Percentiles rank a stretch among this genome's conserved stretches.
These are phyloP conservation scores for Coemansia sp. DNA, from an alignment of 192 early-diverging fungal genomes.

Conservation along the genomic window DNA sequence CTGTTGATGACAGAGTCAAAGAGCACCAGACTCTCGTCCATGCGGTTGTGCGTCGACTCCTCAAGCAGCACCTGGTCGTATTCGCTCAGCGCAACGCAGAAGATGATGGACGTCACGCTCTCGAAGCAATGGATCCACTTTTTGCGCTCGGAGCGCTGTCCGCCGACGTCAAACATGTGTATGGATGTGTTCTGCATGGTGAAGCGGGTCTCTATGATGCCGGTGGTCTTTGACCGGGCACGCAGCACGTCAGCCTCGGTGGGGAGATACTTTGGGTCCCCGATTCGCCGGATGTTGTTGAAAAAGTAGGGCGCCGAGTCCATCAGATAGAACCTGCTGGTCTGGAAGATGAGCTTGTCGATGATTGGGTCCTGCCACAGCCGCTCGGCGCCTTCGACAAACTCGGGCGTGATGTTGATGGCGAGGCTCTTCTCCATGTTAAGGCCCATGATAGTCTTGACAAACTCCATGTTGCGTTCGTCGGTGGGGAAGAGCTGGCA, in stretches of 20 bases:
- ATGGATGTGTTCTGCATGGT: constrained; percentile 87
- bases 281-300: constrained; percentile 82
- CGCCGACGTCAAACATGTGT: constrained; percentile 98
- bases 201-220: constrained; percentile 94
- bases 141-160: constrained; percentile 97
- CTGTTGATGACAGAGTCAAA: constrained; percentile 93
- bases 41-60: constrained; percentile 84
- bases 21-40: constrained; percentile 85
- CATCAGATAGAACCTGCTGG: constrained; percentile 86
- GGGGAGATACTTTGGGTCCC: constrained; percentile 81
- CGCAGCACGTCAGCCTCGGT: constrained; percentile 90
- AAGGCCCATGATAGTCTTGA: constrained; percentile 36
- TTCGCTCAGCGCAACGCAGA: constrained; percentile 89
- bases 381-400: constrained; percentile 68
- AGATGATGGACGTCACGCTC: constrained; percentile 94
- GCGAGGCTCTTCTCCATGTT: constrained; percentile 61
- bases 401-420: constrained; percentile 61
- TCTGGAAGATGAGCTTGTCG: constrained; percentile 64
- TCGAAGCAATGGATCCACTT: constrained; percentile 99
- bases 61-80: constrained; percentile 92
- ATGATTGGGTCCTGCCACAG: constrained; percentile 74
- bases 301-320: constrained; percentile 96
- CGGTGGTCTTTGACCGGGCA: constrained; percentile 97
- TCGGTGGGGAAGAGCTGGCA: constrained; percentile 59
- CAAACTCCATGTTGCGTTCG: constrained; percentile 56